Base-by-base conservation (phyloP, 2,329 filamentous ascomycete genomes). In the Biscogniauxia mediterranea region DNA sequence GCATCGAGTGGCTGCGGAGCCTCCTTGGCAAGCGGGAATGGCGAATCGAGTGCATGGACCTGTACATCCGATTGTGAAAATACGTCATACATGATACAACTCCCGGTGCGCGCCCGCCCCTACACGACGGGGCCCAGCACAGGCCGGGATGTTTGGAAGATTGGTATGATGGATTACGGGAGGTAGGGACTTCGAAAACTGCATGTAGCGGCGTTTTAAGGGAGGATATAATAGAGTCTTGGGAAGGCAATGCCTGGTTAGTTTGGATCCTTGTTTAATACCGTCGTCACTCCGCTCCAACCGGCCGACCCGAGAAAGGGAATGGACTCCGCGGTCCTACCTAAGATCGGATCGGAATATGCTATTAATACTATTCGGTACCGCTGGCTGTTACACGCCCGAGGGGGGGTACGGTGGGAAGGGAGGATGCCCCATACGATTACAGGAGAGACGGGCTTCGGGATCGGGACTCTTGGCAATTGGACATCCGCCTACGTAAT, bases 1-100 rank as follows among this genome's bases (percentile, higher is more conserved):
- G 91, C 0, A 81, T 94, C 60, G 93, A 96, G 76, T 97, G 93
- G 93, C 77, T 97, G 62, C 85, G 93, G 68, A 93, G 87, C 70
- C 76, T 96, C 56, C 76, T 97, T 56, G 93, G 93, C 3, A 86
- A 87, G 76, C 87, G 90, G 70, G 93, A 97, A 75, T 96, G 94
- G 91, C 86, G 90, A 69, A 85, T 99, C 66, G 92, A 94, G 60
- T 97, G 93, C 75, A 84, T 99, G 76, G 93, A 97, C 76, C 85
- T 98, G 28, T 88, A 93, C 69, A 87, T 98, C 57, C 83, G 91
- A 65, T 78, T 97, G 66, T 95, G 70, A 80, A 50, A 28, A 38
- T n/a, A 20, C 51, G 28, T 17, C 26, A 58, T 28, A 9, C 20
- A 20, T 50, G 49, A 58, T 57, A 11, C 13, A n/a, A 8, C 5